These are phyloP conservation scores for Symbiodinium pilosum DNA, from an alignment of 73 alveolate species.

Conservation along the genomic window DNA sequence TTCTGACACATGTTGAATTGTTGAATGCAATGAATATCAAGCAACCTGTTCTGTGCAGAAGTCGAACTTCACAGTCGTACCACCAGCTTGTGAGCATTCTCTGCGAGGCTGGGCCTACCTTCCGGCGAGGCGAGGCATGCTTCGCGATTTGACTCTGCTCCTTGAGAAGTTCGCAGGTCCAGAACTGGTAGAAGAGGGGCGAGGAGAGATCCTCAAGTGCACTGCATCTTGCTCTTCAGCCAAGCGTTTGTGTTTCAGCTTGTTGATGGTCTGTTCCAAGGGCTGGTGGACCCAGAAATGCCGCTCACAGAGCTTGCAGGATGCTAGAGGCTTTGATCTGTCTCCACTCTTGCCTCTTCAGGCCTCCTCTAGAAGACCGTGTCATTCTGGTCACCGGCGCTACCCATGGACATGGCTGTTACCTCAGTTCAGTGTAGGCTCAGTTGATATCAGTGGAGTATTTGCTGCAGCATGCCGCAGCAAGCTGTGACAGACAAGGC, in stretches of 20 bases:
- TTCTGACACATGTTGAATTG: too few relatives aligned
- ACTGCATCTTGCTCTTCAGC: background rate
- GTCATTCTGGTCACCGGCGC: conserved; percentile 71
- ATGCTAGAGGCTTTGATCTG: background rate
- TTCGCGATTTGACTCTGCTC: too few relatives aligned
- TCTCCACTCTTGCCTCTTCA: too few relatives aligned
- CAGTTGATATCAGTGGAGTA: too few relatives aligned
- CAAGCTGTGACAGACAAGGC: background rate
- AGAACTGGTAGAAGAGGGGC: conserved; percentile 64
- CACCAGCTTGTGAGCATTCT: too few relatives aligned
- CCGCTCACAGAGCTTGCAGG: background rate
- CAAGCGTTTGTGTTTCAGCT: background rate
- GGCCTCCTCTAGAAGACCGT: conserved; percentile 92
- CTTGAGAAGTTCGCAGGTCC: conserved; percentile 61
- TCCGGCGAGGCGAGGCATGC: conserved; percentile 52
- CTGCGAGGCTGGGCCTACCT: conserved; percentile 39
- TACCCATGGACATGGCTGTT: conserved; percentile 59
- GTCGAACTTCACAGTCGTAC: too few relatives aligned
- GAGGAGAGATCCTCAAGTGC: conserved; percentile 24
- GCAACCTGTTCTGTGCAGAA: too few relatives aligned
- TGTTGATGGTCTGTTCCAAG: background rate
- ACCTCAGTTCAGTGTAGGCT: background rate
- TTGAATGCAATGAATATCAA: too few relatives aligned
- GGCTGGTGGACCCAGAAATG: conserved; percentile 64
- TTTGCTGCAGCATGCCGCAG: too few relatives aligned